Conservation (phyloP, 2,329 filamentous ascomycete genomes). For the Thyridium curvatum region DNA sequence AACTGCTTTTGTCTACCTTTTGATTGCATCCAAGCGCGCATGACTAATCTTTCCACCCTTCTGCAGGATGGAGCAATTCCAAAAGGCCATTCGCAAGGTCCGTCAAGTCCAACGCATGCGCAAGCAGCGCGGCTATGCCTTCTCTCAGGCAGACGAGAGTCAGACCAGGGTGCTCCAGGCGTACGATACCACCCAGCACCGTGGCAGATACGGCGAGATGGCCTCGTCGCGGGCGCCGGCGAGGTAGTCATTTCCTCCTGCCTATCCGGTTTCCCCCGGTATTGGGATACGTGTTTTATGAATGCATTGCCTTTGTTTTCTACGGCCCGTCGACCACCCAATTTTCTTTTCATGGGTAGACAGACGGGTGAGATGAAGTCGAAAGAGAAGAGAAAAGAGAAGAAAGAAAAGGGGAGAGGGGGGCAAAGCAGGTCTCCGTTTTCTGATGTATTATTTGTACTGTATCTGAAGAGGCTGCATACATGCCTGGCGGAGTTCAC, state of each 20-base stretch:
- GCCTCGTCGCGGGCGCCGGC: conserved; percentile 25
- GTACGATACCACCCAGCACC: conserved; percentile 90
- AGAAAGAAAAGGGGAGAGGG: too few species aligned
- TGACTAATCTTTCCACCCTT: conserved; percentile 4
- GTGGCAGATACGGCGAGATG: conserved; percentile 96
- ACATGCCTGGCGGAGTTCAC: too few species aligned
- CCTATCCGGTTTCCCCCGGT: too few species aligned
- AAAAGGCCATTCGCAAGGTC: conserved; percentile 98
- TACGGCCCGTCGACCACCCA: too few species aligned
- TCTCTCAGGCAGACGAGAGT: conserved; percentile 94
- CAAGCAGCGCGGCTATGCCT: conserved; percentile 97
- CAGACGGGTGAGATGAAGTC: too few species aligned
- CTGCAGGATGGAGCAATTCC: conserved; percentile 94
- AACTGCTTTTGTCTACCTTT: conserved; percentile 1
- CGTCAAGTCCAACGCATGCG: conserved; percentile 98
- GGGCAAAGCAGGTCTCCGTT: background rate
- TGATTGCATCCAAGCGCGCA: conserved; percentile 1
- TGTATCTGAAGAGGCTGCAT: too few species aligned
- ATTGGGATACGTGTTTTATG: background rate
- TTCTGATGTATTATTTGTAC: background rate
- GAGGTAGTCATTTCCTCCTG: conserved; percentile 21
- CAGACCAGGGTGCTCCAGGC: conserved; percentile 93
- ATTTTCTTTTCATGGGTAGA: too few species aligned
- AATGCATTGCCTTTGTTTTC: too few species aligned
- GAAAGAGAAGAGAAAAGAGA: too few species aligned